Conservation (phyloP, 2,329 filamentous ascomycete genomes). For the Herpotrichia juniperi region DNA sequence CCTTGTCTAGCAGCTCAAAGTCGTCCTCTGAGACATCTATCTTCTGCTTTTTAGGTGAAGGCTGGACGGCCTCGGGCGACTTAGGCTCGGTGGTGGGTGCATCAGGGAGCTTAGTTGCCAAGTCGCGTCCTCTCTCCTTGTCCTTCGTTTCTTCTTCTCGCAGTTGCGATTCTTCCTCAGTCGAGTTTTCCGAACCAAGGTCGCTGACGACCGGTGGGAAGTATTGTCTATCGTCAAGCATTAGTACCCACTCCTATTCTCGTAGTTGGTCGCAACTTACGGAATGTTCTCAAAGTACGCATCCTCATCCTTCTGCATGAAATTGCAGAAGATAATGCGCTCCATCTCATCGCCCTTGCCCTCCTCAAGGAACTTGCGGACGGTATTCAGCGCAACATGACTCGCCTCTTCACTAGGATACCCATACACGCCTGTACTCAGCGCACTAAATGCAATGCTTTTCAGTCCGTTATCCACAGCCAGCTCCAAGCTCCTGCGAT, state of each 20-base stretch:
- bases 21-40: constrained; percentile 33
- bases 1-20: constrained; percentile 38
- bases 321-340: constrained; percentile 84
- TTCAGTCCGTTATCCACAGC: constrained; percentile 70
- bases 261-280: constrained; percentile 60
- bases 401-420: constrained; percentile 81
- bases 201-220: constrained; percentile 40
- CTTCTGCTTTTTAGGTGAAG: constrained; percentile 57
- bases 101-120: constrained; percentile 55
- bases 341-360: constrained; percentile 61
- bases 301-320: constrained; percentile 75
- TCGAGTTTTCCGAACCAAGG: no score
- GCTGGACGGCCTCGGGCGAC: constrained; percentile 45
- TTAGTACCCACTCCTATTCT: constrained; percentile 8
- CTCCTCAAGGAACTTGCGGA: constrained; percentile 61
- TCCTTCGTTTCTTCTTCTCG: constrained; percentile 26
- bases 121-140: constrained; percentile 34
- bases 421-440: constrained; percentile 90
- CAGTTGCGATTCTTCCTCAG: constrained; percentile 23
- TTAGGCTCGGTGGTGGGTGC: constrained; percentile 55
- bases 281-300: constrained; percentile 75
- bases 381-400: constrained; percentile 68
- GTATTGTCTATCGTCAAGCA: constrained; percentile 30
- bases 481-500: constrained; percentile 72
- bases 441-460: constrained; percentile 79